These are phyloP conservation scores for Cochlearia excelsa DNA, from an alignment of 345 rosid genomes.

Conservation along the genomic window DNA sequence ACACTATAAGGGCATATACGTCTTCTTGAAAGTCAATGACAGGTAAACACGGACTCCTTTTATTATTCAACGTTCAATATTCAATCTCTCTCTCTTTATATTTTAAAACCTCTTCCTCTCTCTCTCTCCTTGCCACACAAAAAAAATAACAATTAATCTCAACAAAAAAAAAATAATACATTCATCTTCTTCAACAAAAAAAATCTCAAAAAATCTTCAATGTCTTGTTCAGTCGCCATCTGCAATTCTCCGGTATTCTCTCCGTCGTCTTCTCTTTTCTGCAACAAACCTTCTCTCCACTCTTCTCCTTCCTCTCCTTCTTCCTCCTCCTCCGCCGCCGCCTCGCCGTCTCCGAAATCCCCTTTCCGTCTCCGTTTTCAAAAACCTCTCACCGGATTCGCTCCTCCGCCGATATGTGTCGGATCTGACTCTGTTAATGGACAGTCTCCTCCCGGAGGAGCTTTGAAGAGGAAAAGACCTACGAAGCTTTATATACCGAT, in stretches of 20 bases:
- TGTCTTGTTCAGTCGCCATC: conserved; percentile 76
- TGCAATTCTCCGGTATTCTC: conserved; percentile 82
- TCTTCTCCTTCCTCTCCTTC: conserved; percentile 38
- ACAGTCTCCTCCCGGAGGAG: conserved; percentile 35
- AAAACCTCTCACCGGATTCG: conserved; percentile 47
- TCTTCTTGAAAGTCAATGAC: conserved; percentile 25
- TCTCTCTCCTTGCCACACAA: conserved; percentile 6
- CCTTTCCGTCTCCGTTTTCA: conserved; percentile 64
- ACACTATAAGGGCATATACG: conserved; percentile 2
- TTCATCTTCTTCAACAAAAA: not conserved
- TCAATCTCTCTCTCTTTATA: not conserved
- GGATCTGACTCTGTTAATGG: conserved; percentile 32
- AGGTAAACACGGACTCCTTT: conserved; percentile 31
- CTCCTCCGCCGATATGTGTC: conserved; percentile 26
- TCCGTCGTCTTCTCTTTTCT: conserved; percentile 64
- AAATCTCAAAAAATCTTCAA: not conserved
- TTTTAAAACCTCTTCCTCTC: not conserved
- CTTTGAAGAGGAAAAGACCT: conserved; percentile 78
- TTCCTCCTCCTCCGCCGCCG: conserved; percentile 40
- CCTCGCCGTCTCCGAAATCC: conserved; percentile 61
- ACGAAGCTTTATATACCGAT: conserved; percentile 63
- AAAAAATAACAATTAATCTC: not conserved
- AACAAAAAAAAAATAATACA: conserved; percentile 2
- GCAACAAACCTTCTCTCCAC: conserved; percentile 45
- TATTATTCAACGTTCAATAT: conserved; percentile 8